Percentiles rank a stretch among this genome's conserved stretches.
Conservation (phyloP, 192 early-diverging fungal species). For the Podila epicladia region DNA sequence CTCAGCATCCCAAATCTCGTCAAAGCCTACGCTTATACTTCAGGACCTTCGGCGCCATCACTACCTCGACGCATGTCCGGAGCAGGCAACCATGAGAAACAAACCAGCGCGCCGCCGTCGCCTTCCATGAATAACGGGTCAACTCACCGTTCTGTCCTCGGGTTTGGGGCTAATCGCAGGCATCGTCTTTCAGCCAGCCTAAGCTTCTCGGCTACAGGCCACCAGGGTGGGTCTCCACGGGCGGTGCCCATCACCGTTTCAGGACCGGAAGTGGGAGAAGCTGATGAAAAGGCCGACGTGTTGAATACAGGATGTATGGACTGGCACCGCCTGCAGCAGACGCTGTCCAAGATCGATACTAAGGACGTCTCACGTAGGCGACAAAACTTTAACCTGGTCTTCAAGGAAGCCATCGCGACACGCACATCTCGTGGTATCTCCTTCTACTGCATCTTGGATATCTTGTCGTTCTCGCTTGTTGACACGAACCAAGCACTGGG, state of each 20-base stretch:
- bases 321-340: conserved; percentile 24
- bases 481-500: conserved; percentile 39
- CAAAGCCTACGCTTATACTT: conserved; percentile 8
- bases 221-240: conserved; percentile 33
- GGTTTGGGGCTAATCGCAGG: conserved; percentile 5
- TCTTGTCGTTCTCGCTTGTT: conserved; percentile 38
- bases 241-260: conserved; percentile 39
- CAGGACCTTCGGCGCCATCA: neutral
- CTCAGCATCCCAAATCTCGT: conserved; percentile 26
- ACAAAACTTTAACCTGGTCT: conserved; percentile 33
- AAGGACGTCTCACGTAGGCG: conserved; percentile 20
- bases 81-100: neutral
- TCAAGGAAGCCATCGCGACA: conserved; percentile 36
- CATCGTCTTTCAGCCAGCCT: conserved; percentile 21
- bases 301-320: conserved; percentile 14
- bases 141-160: conserved; percentile 11
- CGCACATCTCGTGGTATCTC: conserved; percentile 28
- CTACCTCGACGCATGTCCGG: neutral
- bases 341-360: conserved; percentile 26
- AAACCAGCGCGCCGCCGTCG: neutral
- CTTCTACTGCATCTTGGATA: conserved; percentile 41
- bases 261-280: neutral
- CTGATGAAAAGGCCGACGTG: neutral
- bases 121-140: conserved; percentile 12
- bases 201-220: conserved; percentile 10